Conservation (phyloP, 495 filamentous ascomycete species). For the Penicillium robsamsonii region DNA sequence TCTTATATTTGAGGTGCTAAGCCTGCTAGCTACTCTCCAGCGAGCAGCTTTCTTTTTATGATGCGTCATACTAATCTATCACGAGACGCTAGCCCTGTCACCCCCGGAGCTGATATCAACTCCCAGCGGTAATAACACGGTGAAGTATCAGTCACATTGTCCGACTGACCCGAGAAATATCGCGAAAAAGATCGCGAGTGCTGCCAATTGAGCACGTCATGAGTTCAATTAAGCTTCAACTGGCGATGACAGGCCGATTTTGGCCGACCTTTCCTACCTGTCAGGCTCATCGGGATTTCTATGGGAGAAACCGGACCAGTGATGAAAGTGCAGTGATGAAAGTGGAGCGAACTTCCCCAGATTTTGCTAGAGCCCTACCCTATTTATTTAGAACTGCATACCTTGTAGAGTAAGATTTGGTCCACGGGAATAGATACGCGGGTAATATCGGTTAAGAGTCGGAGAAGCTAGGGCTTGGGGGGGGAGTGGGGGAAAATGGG, state of each 20-base stretch:
- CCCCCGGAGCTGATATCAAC: background rate
- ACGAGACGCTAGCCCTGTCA: background rate
- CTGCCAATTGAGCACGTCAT: background rate
- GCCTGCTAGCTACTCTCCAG: background rate
- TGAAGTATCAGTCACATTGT: background rate
- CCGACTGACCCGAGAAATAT: too few species aligned
- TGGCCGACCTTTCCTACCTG: background rate
- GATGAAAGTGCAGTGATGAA: conserved; percentile 3
- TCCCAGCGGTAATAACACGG: background rate
- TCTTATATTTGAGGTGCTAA: background rate
- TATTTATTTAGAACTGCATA: too few species aligned
- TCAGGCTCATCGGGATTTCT: background rate
- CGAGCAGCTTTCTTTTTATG: too few species aligned
- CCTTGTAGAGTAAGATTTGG: too few species aligned
- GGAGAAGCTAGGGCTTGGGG: conserved; percentile 2
- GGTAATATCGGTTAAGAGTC: conserved; percentile 2
- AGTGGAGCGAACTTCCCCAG: conserved; percentile 12
- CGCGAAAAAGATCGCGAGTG: background rate
- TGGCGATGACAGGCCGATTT: background rate
- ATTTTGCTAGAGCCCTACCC: background rate
- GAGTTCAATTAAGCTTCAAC: background rate
- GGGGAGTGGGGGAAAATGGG: background rate
- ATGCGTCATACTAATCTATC: background rate
- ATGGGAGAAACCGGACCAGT: conserved; percentile 9
- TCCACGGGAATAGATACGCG: background rate